Base-by-base conservation (phyloP, 1,139 yeast species). In the Diutina mesorugosa region DNA sequence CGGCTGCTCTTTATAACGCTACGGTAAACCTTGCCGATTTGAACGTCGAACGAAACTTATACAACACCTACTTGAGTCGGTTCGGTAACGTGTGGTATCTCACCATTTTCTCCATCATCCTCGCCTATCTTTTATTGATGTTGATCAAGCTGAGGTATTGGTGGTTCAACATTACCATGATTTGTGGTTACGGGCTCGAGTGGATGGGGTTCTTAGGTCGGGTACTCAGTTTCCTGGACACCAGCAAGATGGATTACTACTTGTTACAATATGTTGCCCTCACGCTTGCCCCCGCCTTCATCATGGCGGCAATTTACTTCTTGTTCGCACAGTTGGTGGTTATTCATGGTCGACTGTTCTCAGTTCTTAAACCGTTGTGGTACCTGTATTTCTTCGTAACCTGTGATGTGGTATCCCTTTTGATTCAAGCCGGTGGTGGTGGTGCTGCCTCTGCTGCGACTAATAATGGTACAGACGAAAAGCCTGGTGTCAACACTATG, bases 261-360 rank as follows among this genome's bases (percentile, higher is more conserved):
- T 68, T 88, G 57, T 69, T 84, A 60, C 96, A 90, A 68, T 80
- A 84, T 61, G 79, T 85, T 56, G 73, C 86, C 58, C 72, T 90
- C 60, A 89, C 96, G 0, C n/a, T 77, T 32, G 76, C 80, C 0
- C 80, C 97, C 0, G 93, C 93, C 6, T 90, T 91, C 67, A 76
- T 88, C 57, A 87, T 89, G 90, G 97, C 87, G 4, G 97, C 96
- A 5, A 76, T 90, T 8, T 90, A 90, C 69, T 87, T 81, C 64
- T 71, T 85, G 56, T 76, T 90, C 63, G 95, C 90, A 4, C 90
- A 88, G 67, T 63, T 87, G 60, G 81, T 87, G 53, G 81, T 86
- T 56, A 73, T 88, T 7, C 87, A 82, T 67, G 95, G 96, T 6
- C 72, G 80, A 55, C 68, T 75, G 51, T 84, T 72, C 63, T 82